Evolutionary conservation across 352 stramenopile genomes (phyloP).

Genomic region (Globisporangium nodosum): DNA sequence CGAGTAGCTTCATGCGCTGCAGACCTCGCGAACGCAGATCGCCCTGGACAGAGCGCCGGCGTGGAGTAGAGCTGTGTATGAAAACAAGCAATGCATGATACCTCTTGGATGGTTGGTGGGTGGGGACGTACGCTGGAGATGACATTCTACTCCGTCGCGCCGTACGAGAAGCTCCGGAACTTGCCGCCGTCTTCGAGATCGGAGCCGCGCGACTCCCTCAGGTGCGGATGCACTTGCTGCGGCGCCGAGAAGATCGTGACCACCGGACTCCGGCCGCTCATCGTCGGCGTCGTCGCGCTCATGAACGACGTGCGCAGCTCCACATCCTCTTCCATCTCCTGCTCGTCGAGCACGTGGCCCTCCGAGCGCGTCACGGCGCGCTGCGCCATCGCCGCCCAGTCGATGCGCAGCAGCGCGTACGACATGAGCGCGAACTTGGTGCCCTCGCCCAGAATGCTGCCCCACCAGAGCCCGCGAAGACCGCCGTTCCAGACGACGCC

Average conservation of each 20-base stretch:
- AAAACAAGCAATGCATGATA: too few relatives aligned
- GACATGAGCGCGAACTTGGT: slow-evolving; percentile 72
- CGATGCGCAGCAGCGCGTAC: slow-evolving; percentile 44
- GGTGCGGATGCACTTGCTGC: slow-evolving; percentile 36
- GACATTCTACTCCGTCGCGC: slow-evolving; percentile 8
- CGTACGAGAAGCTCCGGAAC: slow-evolving; percentile 16
- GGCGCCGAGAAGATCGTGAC: slow-evolving; percentile 55
- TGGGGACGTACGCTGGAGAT: background rate
- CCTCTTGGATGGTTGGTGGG: too few relatives aligned
- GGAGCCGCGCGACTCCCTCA: slow-evolving; percentile 11
- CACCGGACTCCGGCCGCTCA: slow-evolving; percentile 49
- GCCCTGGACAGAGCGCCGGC: too few relatives aligned
- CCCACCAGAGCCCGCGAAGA: slow-evolving; percentile 69
- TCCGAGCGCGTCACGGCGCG: slow-evolving; percentile 64
- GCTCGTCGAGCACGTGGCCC: slow-evolving; percentile 34
- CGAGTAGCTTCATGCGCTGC: too few relatives aligned
- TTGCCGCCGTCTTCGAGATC: slow-evolving; percentile 15
- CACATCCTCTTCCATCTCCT: slow-evolving; percentile 64
- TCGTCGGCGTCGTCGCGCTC: slow-evolving; percentile 51
- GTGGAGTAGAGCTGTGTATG: too few relatives aligned
- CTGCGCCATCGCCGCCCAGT: slow-evolving; percentile 66
- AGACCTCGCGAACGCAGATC: too few relatives aligned
- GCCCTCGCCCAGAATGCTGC: slow-evolving; percentile 59
- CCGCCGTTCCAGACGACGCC: slow-evolving; percentile 45
- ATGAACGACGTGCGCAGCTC: slow-evolving; percentile 51